These are phyloP conservation scores for Sporisorium exsertum DNA, from an alignment of 1,284 basidiomycete genomes.

Conservation along the genomic window DNA sequence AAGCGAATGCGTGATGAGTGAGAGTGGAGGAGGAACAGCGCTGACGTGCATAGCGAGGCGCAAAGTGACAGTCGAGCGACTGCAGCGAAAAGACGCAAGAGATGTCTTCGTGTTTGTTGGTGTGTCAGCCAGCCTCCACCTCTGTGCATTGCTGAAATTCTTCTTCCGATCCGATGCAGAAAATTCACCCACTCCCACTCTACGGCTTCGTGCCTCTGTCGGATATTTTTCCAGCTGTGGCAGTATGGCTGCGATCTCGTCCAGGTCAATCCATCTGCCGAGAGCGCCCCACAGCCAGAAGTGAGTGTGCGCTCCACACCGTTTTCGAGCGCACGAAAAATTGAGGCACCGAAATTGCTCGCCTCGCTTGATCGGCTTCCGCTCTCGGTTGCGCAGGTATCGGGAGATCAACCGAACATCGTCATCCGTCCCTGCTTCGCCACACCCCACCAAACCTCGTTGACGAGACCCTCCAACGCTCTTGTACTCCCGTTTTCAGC, in stretches of 20 bases:
- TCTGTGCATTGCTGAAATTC: too few relatives aligned
- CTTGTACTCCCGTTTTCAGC: too few relatives aligned
- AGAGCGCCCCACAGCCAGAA: too few relatives aligned
- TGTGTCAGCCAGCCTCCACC: slow-evolving; percentile 40
- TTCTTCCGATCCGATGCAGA: slow-evolving; percentile 2
- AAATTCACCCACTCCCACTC: slow-evolving; percentile 7
- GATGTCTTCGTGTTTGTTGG: neutral
- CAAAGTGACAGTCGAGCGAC: slow-evolving; percentile 18
- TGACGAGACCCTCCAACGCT: neutral
- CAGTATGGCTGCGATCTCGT: too few relatives aligned
- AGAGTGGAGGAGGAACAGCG: neutral
- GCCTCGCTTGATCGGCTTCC: too few relatives aligned
- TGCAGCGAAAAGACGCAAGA: neutral
- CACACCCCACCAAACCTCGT: too few relatives aligned
- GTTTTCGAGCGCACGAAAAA: too few relatives aligned
- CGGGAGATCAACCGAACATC: neutral
- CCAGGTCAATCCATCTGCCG: too few relatives aligned
- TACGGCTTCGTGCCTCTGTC: neutral
- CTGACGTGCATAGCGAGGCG: slow-evolving; percentile 3
- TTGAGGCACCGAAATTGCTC: too few relatives aligned
- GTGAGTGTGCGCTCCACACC: too few relatives aligned
- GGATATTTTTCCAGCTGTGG: too few relatives aligned
- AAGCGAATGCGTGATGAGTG: slow-evolving; percentile 21
- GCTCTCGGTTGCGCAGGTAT: too few relatives aligned
- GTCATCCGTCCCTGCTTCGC: neutral